Evolutionary conservation across 202 grass and related monocot species (phyloP).

Genomic region (Musa balbisiana): DNA sequence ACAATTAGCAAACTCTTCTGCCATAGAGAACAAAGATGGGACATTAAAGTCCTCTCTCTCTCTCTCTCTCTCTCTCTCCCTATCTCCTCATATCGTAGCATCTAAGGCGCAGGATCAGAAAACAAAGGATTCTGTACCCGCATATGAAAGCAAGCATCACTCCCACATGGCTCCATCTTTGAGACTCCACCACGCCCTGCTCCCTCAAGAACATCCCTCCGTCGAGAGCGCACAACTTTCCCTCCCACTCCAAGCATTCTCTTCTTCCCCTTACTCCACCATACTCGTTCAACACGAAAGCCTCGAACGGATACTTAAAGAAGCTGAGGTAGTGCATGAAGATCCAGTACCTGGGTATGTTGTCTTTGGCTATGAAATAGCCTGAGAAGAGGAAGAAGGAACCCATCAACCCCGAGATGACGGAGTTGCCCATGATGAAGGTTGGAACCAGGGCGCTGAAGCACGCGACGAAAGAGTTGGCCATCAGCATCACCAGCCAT

Average conservation of each 20-base stretch:
- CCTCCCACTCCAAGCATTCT: constrained; percentile 52
- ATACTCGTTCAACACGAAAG: constrained; percentile 78
- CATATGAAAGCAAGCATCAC: constrained; percentile 74
- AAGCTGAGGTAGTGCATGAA: constrained; percentile 99
- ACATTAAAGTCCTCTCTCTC: too few species aligned
- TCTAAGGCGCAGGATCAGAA: constrained; percentile 72
- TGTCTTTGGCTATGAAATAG: constrained; percentile 70
- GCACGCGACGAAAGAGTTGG: constrained; percentile 76
- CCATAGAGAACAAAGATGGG: too few species aligned
- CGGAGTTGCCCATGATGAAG: constrained; percentile 86
- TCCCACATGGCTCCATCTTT: constrained; percentile 67
- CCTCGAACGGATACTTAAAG: constrained; percentile 99
- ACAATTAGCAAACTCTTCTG: too few species aligned
- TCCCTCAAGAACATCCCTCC: constrained; percentile 57
- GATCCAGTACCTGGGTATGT: constrained; percentile 82
- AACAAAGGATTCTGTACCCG: constrained; percentile 86
- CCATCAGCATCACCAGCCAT: constrained; percentile 88
- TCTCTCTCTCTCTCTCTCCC: background rate
- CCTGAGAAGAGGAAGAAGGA: constrained; percentile 99
- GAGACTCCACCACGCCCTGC: constrained; percentile 61
- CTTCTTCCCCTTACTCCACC: constrained; percentile 46
- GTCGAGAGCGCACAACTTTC: constrained; percentile 27
- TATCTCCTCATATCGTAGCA: constrained; percentile 63
- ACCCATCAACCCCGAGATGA: constrained; percentile 67
- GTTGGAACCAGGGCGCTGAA: constrained; percentile 71